These are phyloP conservation scores for Mucor velutinosus DNA, from an alignment of 371 early-diverging fungal species.

Conservation along the genomic window DNA sequence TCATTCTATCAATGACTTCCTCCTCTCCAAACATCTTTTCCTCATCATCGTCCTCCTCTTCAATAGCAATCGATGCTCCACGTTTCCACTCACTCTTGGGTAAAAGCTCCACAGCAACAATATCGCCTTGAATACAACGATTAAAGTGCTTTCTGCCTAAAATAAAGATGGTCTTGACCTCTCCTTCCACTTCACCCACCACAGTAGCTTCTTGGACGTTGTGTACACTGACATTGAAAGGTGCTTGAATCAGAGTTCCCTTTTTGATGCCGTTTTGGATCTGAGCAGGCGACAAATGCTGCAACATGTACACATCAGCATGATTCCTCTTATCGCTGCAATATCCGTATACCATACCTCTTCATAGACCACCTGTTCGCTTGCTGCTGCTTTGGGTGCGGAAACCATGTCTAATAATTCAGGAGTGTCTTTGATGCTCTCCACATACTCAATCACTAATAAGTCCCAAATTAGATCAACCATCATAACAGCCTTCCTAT, in stretches of 20 bases:
- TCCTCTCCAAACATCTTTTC: conserved; percentile 50
- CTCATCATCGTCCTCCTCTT: conserved; percentile 61
- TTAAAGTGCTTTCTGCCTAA: conserved; percentile 86
- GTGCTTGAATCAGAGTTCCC: conserved; percentile 80
- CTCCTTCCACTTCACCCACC: conserved; percentile 73
- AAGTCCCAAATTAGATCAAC: background rate
- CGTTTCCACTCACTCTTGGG: conserved; percentile 86
- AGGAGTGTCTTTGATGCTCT: conserved; percentile 58
- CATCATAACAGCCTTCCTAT: background rate
- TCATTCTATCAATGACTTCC: conserved; percentile 28
- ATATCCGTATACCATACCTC: conserved; percentile 36
- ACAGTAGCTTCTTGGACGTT: conserved; percentile 90
- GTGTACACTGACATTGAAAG: conserved; percentile 79
- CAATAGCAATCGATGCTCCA: conserved; percentile 69
- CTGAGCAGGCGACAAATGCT: conserved; percentile 75
- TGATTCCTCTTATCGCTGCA: background rate
- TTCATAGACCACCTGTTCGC: conserved; percentile 56
- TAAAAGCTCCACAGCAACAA: conserved; percentile 82
- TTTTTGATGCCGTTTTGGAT: conserved; percentile 86
- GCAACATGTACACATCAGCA: background rate
- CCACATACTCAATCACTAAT: conserved; percentile 57
- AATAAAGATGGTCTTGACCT: conserved; percentile 73
- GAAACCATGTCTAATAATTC: conserved; percentile 92
- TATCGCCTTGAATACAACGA: conserved; percentile 91
- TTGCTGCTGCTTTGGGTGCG: conserved; percentile 50